Evolutionary conservation across 768 basidiomycete genomes (phyloP).

Genomic region (Candolleomyces eurysporus): DNA sequence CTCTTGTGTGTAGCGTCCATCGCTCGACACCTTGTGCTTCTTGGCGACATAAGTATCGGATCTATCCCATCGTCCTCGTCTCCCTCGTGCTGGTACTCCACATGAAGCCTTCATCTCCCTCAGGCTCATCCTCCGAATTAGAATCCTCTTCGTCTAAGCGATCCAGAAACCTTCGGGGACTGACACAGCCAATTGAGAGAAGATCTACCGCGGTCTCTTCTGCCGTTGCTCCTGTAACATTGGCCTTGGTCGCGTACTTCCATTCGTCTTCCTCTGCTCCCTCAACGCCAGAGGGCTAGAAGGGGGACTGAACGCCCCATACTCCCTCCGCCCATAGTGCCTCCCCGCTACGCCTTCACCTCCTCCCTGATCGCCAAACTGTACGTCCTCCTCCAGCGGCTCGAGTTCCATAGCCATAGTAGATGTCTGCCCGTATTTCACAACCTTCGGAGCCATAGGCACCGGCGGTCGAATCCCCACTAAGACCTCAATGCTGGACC

Average conservation of each 20-base stretch:
- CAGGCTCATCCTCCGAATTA: neutral
- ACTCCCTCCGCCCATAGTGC: neutral
- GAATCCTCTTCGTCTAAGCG: neutral
- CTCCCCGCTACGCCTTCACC: too few relatives aligned
- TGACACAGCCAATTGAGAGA: neutral
- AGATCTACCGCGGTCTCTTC: neutral
- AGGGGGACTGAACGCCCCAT: slow-evolving; percentile 27
- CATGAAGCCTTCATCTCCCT: neutral
- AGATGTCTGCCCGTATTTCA: slow-evolving; percentile 11
- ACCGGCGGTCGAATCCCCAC: slow-evolving; percentile 51
- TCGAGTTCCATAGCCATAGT: slow-evolving; percentile 4
- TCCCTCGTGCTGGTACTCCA: neutral
- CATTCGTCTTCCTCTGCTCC: slow-evolving; percentile 10
- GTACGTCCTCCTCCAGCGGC: slow-evolving; percentile 6
- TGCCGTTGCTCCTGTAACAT: neutral
- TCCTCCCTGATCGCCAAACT: too few relatives aligned
- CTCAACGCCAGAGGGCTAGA: slow-evolving; percentile 35
- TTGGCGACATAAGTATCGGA: neutral
- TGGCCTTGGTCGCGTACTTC: neutral
- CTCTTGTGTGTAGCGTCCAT: neutral
- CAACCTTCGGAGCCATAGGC: slow-evolving; percentile 37
- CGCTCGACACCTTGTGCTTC: neutral
- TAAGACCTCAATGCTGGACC: slow-evolving; percentile 54
- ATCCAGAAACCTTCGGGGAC: neutral
- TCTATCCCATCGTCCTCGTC: neutral